Conservation (phyloP, 192 early-diverging fungal genomes). For the Linnemannia schmuckeri region DNA sequence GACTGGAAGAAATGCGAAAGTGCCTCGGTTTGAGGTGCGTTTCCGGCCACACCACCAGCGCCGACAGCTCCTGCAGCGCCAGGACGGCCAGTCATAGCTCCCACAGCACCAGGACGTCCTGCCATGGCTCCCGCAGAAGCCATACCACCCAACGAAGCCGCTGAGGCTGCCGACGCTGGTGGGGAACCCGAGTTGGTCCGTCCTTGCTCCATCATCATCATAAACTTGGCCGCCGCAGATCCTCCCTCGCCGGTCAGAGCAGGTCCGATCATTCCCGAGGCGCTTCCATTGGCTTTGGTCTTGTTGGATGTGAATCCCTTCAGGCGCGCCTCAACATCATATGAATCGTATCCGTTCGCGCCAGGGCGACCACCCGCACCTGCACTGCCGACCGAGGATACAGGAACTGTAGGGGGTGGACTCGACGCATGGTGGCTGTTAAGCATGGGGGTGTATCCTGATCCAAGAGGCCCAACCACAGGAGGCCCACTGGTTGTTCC, state of each 20-base stretch:
- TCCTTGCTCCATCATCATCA: constrained; percentile 36
- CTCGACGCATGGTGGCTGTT: constrained; percentile 53
- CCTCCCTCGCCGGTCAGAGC: constrained; percentile 25
- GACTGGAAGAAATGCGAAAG: constrained; percentile 93
- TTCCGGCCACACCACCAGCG: constrained; percentile 13
- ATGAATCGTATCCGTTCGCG: constrained; percentile 27
- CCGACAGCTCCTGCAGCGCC: not conserved
- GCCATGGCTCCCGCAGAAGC: constrained; percentile 3
- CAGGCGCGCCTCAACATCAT: constrained; percentile 36
- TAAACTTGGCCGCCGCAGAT: constrained; percentile 8
- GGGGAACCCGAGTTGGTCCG: constrained; percentile 15
- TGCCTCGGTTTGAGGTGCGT: constrained; percentile 77
- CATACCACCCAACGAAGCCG: constrained; percentile 21
- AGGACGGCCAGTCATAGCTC: constrained; percentile 10
- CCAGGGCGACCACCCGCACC: constrained; percentile 2
- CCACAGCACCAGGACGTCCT: constrained; percentile 4
- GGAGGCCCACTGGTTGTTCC: constrained; percentile 56
- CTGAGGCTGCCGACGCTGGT: not conserved
- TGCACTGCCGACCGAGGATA: constrained; percentile 11
- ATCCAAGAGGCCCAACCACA: constrained; percentile 66
- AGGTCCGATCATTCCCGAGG: constrained; percentile 35
- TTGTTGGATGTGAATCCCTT: constrained; percentile 32
- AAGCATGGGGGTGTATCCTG: constrained; percentile 49
- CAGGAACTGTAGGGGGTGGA: constrained; percentile 31
- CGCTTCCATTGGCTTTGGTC: constrained; percentile 31